Percentiles rank a stretch among this genome's conserved stretches.
phyloP scores from a whole-genome alignment of 192 early-diverging fungal genomes.

The Coemansia furcata region DNA sequence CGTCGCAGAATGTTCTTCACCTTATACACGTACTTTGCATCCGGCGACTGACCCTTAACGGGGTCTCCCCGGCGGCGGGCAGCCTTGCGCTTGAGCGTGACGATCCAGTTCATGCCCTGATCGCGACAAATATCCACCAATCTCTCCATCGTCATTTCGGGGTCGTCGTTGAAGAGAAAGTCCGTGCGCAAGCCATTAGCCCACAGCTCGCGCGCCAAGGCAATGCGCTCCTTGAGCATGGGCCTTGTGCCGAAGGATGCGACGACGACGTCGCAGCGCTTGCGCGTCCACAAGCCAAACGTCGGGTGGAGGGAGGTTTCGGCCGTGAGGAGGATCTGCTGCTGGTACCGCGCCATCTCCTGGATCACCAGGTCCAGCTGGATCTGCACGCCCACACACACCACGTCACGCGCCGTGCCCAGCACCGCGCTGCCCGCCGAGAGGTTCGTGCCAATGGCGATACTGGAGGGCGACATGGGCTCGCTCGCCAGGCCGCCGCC shows the following conservation, averaged over 20 bases:
- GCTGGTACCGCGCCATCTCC: constrained; percentile 63
- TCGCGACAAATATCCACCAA: constrained; percentile 61
- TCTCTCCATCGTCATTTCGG: constrained; percentile 65
- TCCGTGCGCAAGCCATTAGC: constrained; percentile 73
- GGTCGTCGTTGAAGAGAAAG: constrained; percentile 72
- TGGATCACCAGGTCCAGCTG: constrained; percentile 69
- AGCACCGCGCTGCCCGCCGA: constrained; percentile 41
- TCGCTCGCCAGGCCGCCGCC: background rate
- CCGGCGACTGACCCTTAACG: background rate
- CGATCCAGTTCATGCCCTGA: constrained; percentile 77
- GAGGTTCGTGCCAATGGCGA: constrained; percentile 36
- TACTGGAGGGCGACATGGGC: background rate
- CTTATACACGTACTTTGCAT: constrained; percentile 52
- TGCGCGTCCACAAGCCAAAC: constrained; percentile 58
- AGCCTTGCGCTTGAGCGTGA: constrained; percentile 60
- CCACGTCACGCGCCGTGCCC: constrained; percentile 43
- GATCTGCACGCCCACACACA: constrained; percentile 81
- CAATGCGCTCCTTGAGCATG: constrained; percentile 70
- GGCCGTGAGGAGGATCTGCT: constrained; percentile 19
- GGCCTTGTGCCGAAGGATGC: constrained; percentile 74
- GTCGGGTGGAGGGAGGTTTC: constrained; percentile 25
- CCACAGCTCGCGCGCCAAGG: constrained; percentile 80
- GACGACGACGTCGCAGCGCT: constrained; percentile 74
- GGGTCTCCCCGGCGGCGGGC: background rate
- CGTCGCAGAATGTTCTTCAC: constrained; percentile 72